phyloP scores from a whole-genome alignment of 78 protist genomes.

The slime mould (Dictyostelium discoideum) region dicty_2.7 NC_007089.4:4315501-4316000 shows the following conservation, averaged over 20 bases:
- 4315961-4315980: neutral
- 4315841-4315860: conserved; percentile 68
- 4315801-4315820: conserved; percentile 25
- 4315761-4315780: neutral
- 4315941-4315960: conserved; percentile 37
- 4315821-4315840: neutral
- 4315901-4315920: conserved; percentile 51
- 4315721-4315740: no score
- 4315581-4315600: conserved; percentile 5
- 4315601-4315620: neutral
- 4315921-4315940: conserved; percentile 72
- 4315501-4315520: conserved; percentile 26
- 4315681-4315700: conserved; percentile 38
- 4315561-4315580: conserved; percentile 58
- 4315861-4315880: conserved; percentile 43
- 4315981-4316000: conserved; percentile 76
- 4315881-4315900: conserved; percentile 52
- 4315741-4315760: no score
- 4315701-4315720: neutral
- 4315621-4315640: conserved; percentile 56
- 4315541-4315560: conserved; percentile 1
- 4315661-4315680: conserved; percentile 5
- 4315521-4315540: conserved; percentile 11
- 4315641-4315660: conserved; percentile 65
- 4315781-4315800: neutral